A percentile compares a stretch with the other conserved stretches of the same genome.
phyloP scores from a whole-genome alignment of 1,284 basidiomycete genomes.

The Rhodofomes roseus region DNA sequence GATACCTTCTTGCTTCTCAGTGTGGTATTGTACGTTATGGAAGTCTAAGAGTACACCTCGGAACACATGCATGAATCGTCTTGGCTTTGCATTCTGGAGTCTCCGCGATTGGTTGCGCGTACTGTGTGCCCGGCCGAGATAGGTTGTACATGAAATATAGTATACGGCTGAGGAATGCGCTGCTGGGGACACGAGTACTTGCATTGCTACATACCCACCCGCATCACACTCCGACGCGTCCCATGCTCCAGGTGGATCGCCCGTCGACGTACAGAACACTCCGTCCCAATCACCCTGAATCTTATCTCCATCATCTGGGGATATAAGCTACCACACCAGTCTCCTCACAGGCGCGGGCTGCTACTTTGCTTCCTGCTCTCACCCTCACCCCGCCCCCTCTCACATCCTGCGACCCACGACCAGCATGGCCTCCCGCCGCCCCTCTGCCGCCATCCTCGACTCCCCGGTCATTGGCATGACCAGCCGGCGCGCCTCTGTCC shows the following conservation, averaged over 20 bases:
- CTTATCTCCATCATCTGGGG: constrained; percentile 11
- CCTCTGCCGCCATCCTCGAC: constrained; percentile 16
- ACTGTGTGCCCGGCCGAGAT: too few relatives aligned
- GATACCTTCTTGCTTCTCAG: background rate
- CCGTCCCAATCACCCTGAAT: constrained; percentile 8
- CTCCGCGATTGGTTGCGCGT: background rate
- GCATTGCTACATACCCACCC: background rate
- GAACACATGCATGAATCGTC: background rate
- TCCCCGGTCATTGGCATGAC: constrained; percentile 11
- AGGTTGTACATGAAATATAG: background rate
- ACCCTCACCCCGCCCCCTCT: background rate
- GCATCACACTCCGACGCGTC: background rate
- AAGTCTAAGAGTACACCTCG: background rate
- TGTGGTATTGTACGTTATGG: background rate
- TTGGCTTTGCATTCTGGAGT: background rate
- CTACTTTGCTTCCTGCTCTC: constrained; percentile 1
- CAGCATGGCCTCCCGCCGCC: constrained; percentile 17
- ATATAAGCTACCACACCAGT: background rate
- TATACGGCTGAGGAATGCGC: background rate
- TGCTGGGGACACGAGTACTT: background rate
- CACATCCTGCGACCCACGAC: constrained; percentile 13
- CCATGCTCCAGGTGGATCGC: background rate
- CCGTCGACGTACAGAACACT: background rate
- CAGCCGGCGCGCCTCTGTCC: constrained; percentile 34
- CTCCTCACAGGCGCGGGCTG: background rate